Evolutionary conservation across 2,329 filamentous ascomycete genomes (phyloP).

Genomic region (Cercospora sojina): DNA sequence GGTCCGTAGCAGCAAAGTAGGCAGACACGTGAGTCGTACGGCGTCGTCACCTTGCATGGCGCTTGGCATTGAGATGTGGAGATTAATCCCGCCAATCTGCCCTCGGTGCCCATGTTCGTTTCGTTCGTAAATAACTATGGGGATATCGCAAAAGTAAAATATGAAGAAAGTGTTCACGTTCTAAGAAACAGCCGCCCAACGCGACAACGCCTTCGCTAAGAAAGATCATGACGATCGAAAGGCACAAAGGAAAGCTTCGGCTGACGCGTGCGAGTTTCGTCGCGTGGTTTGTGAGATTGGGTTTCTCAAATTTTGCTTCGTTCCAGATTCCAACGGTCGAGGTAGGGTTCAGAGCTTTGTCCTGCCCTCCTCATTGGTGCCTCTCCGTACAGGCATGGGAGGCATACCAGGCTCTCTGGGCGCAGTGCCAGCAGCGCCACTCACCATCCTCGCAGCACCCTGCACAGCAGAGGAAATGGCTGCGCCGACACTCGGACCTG

Average conservation of each 20-base stretch:
- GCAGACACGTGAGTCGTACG: neutral
- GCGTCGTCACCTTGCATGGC: neutral
- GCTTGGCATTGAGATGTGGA: neutral
- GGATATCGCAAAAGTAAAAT: neutral
- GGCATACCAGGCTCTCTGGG: conserved; percentile 15
- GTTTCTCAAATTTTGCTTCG: neutral
- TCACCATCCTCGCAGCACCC: conserved; percentile 32
- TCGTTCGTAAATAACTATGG: neutral
- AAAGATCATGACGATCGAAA: neutral
- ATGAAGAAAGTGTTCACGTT: neutral
- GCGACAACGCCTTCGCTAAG: conserved; percentile 4
- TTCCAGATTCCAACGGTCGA: neutral
- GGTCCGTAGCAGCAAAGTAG: neutral
- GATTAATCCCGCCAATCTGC: neutral
- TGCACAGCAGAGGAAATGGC: conserved; percentile 34
- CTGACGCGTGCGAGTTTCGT: neutral
- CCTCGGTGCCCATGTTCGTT: neutral
- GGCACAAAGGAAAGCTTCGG: neutral
- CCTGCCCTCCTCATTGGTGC: conserved; percentile 39
- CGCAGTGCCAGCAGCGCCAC: conserved; percentile 16
- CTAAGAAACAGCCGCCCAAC: neutral
- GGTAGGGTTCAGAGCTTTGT: conserved; percentile 36
- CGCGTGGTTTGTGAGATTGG: neutral
- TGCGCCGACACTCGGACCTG: conserved; percentile 30
- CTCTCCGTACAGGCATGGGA: conserved; percentile 29